Evolutionary conservation across 2,329 filamentous ascomycete species (phyloP).

Genomic region (Fusarium palustre): DNA sequence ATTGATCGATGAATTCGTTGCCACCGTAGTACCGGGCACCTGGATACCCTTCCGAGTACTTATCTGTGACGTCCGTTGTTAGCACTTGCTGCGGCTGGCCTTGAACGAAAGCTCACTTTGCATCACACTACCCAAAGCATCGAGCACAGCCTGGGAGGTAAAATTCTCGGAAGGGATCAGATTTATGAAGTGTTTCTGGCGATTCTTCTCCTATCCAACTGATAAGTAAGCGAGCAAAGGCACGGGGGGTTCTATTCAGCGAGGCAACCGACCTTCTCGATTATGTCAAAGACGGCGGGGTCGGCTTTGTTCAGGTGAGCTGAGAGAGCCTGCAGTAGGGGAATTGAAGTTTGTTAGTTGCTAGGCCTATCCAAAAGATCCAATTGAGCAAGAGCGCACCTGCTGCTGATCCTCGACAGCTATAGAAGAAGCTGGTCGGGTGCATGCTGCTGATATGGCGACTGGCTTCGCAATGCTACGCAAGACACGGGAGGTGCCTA

Average conservation of each 20-base stretch:
- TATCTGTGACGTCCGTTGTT: constrained; percentile 68
- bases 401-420: constrained; percentile 69
- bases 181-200: constrained; percentile 99
- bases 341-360: constrained; percentile 29
- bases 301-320: constrained; percentile 85
- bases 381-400: constrained; percentile 55
- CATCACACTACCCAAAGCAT: constrained; percentile 93
- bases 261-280: constrained; percentile 77
- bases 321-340: constrained; percentile 76
- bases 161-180: constrained; percentile 96
- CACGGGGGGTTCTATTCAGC: not conserved
- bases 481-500: constrained; percentile 62
- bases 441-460: constrained; percentile 38
- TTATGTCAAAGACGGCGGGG: constrained; percentile 86
- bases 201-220: constrained; percentile 80
- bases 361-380: not conserved
- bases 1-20: constrained; percentile 94
- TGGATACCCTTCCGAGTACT: constrained; percentile 98
- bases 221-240: not conserved
- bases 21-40: constrained; percentile 97
- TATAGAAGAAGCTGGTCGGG: constrained; percentile 59
- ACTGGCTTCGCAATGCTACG: constrained; percentile 55
- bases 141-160: constrained; percentile 90
- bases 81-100: not conserved
- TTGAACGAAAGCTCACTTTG: constrained; percentile 72